Base-by-base conservation (phyloP, 2,329 filamentous ascomycete species). In the Apiospora hydei region DNA sequence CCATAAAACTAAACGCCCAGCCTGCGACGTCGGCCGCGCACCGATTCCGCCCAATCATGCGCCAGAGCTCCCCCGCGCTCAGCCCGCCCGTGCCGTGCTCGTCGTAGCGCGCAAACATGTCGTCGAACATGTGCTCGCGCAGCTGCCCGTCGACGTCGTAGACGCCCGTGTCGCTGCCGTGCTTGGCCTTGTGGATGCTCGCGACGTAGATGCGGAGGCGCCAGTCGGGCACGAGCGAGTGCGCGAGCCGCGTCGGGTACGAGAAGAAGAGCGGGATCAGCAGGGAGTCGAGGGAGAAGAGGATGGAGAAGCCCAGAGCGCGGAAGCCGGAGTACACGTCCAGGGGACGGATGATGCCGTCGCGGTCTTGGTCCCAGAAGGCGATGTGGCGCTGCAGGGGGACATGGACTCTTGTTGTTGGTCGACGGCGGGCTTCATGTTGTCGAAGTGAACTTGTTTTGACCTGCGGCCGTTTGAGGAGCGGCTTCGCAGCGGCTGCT, bases 221-320 rank as follows among this genome's bases (percentile, higher is more conserved):
- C 6, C 81, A 80, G 61, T 84, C 84, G 0, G 84, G 84, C 0
- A 84, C 6, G 69, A 74, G 79, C 4, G 80, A 81, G 26, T 80
- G 74, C 7, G 79, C 78, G 51, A 84, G 74, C 0, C 79, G 77
- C 0, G 84, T 86, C 1, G 84, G 83, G 71, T 87, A 87, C 4
- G 85, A 85, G 74, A 87, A 85, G 75, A 79, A 82, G 69, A 78
- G 4, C 57, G 85, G 82, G 57, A 86, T 80, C 14, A 86, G 72
- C 18, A 80, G 71, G 3, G 83, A 78, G 2, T 85, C 70, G 0
- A 82, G 14, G 5, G 82, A 85, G 73, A 86, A 82, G 0, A 82
- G 46, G 16, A 84, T 69, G 68, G 78, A 81, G 77, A 84, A 85
- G 0, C 84, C 84, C 0, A 85, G 75, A 0, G 79, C 79, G 3